These are phyloP conservation scores for Claviceps sp. DNA, from an alignment of 2,329 filamentous ascomycete genomes.

Conservation along the genomic window DNA sequence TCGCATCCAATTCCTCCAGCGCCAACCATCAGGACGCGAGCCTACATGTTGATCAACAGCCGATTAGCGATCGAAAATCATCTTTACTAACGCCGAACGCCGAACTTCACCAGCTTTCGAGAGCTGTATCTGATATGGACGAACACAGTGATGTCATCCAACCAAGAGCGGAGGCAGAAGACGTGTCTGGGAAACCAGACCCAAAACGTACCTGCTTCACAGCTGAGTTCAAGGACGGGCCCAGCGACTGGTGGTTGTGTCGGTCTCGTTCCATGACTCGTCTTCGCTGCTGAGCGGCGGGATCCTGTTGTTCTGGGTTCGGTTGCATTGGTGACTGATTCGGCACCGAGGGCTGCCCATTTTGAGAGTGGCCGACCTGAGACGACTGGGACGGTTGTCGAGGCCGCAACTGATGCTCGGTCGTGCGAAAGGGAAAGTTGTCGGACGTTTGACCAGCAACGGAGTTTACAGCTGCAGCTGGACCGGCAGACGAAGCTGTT, in stretches of 20 bases:
- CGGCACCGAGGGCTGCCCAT: constrained; percentile 7
- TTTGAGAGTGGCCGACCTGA: background rate
- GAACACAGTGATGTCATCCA: background rate
- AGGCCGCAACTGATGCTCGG: background rate
- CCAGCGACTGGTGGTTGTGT: constrained; percentile 54
- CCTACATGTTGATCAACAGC: constrained; percentile 32
- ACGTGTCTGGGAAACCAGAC: constrained; percentile 3
- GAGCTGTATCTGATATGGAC: background rate
- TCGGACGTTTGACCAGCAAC: background rate
- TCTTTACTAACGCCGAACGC: background rate
- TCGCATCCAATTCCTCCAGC: constrained; percentile 97
- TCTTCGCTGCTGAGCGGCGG: constrained; percentile 14
- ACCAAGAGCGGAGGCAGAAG: background rate
- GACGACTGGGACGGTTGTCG: constrained; percentile 8
- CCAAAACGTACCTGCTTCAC: constrained; percentile 53
- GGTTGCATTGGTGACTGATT: constrained; percentile 5
- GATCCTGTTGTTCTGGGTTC: constrained; percentile 8
- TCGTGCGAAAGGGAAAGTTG: background rate
- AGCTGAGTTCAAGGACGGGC: constrained; percentile 44
- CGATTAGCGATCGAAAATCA: background rate
- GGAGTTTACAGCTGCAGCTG: constrained; percentile 1
- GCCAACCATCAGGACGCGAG: constrained; percentile 83
- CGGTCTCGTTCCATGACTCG: constrained; percentile 31
- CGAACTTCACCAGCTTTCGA: background rate
- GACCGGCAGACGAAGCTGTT: background rate